These are phyloP conservation scores for Mortierella sp. DNA, from an alignment of 371 early-diverging fungal species.

Conservation along the genomic window DNA sequence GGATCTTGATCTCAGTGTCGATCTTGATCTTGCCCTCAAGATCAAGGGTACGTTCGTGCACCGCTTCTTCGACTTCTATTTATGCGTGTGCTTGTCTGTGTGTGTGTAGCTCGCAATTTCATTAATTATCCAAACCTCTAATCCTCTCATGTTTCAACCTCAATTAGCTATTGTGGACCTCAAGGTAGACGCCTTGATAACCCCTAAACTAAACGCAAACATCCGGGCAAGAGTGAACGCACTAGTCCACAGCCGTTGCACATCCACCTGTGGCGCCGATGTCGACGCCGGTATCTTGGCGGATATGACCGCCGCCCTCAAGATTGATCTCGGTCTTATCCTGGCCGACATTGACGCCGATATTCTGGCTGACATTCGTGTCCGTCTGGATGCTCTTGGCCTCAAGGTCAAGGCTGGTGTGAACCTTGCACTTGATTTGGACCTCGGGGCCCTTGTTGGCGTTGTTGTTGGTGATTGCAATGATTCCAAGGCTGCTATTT, in stretches of 20 bases:
- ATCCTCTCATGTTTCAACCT: too few relatives aligned
- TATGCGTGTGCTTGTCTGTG: too few relatives aligned
- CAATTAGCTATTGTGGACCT: constrained; percentile 26
- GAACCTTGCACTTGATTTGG: constrained; percentile 14
- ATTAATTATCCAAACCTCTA: too few relatives aligned
- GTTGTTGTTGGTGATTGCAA: background rate
- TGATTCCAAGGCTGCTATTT: background rate
- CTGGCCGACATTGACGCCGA: constrained; percentile 8
- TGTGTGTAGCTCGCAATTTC: too few relatives aligned
- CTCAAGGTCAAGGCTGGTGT: constrained; percentile 26
- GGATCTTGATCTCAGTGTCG: constrained; percentile 3
- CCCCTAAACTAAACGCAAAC: constrained; percentile 15
- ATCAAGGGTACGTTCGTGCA: constrained; percentile 16
- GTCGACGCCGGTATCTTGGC: constrained; percentile 18
- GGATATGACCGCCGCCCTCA: constrained; percentile 19
- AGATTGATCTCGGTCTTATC: constrained; percentile 16
- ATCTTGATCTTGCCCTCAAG: constrained; percentile 15
- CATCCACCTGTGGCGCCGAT: constrained; percentile 4
- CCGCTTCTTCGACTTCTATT: background rate
- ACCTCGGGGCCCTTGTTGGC: background rate
- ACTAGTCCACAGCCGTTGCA: constrained; percentile 15
- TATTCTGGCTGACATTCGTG: constrained; percentile 10
- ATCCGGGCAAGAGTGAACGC: constrained; percentile 17
- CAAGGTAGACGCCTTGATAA: constrained; percentile 23
- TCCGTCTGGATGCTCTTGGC: constrained; percentile 18